phyloP scores from a whole-genome alignment of 345 rosid genomes.

The Pugionium cornutum region DNA sequence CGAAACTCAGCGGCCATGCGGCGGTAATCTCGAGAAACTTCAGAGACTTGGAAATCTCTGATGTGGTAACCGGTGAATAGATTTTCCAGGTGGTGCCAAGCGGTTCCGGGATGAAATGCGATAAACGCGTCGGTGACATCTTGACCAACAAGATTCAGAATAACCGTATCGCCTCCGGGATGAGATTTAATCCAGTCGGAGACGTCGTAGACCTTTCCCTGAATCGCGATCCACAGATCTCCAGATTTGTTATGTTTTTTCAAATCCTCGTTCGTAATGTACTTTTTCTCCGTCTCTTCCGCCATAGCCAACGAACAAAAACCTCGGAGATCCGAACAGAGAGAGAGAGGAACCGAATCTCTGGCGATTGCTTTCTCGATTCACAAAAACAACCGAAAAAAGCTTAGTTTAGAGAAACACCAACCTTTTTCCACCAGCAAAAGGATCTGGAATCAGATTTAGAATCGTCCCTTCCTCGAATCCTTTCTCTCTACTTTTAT shows the following conservation, averaged over 20 bases:
- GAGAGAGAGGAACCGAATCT: background rate
- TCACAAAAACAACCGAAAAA: no score
- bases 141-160: conserved; percentile 78
- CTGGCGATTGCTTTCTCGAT: background rate
- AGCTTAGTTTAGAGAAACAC: no score
- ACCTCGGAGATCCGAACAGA: conserved; percentile 13
- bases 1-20: conserved; percentile 59
- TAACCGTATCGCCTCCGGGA: conserved; percentile 71
- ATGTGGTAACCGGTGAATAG: conserved; percentile 75
- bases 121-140: conserved; percentile 93
- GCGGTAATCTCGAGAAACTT: conserved; percentile 78
- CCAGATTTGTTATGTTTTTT: conserved; percentile 60
- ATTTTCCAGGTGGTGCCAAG: conserved; percentile 65
- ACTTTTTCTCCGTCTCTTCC: conserved; percentile 48
- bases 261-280: conserved; percentile 66
- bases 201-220: conserved; percentile 84
- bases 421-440: no score
- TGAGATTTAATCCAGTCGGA: conserved; percentile 72
- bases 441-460: no score
- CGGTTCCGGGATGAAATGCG: conserved; percentile 90
- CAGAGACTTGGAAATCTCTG: conserved; percentile 59
- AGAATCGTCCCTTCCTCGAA: no score
- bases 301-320: conserved; percentile 39
- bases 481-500: conserved; percentile 6
- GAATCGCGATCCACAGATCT: conserved; percentile 91